These are phyloP conservation scores for Strobilomyces echinocephalus DNA, from an alignment of 768 basidiomycete species.

Conservation along the genomic window DNA sequence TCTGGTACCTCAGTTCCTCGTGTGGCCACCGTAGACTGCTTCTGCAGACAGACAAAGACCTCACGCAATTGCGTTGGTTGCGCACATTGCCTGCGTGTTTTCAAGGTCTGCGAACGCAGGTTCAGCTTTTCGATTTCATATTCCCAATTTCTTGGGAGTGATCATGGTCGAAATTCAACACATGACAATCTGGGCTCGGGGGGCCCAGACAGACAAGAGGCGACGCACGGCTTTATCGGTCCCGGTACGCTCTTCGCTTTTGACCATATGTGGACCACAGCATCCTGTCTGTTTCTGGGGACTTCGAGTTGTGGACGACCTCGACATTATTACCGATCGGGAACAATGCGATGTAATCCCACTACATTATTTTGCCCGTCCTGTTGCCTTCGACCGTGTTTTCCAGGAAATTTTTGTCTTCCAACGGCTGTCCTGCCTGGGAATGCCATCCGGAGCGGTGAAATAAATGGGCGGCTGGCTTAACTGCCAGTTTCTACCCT, in stretches of 20 bases:
- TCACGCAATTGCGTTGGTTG: neutral
- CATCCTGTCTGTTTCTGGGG: no score
- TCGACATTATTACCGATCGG: neutral
- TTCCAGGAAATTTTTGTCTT: neutral
- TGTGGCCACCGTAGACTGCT: neutral
- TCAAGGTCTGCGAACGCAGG: neutral
- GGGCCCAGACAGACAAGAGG: no score
- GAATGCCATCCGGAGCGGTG: neutral
- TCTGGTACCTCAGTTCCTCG: neutral
- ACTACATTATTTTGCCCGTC: neutral
- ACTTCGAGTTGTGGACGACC: no score
- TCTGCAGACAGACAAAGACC: neutral
- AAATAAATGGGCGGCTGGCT: neutral
- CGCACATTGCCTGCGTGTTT: neutral
- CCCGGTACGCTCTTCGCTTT: no score
- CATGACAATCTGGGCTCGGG: no score
- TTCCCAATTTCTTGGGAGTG: neutral
- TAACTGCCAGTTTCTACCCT: neutral
- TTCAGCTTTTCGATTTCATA: neutral
- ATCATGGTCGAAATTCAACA: neutral
- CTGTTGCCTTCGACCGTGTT: neutral
- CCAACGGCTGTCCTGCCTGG: neutral
- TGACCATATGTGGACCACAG: no score
- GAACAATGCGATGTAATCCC: neutral
- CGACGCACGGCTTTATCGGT: no score